Evolutionary conservation across 108 stramenopile species (phyloP).

Genomic region (Cyclotella distinguenda): DNA sequence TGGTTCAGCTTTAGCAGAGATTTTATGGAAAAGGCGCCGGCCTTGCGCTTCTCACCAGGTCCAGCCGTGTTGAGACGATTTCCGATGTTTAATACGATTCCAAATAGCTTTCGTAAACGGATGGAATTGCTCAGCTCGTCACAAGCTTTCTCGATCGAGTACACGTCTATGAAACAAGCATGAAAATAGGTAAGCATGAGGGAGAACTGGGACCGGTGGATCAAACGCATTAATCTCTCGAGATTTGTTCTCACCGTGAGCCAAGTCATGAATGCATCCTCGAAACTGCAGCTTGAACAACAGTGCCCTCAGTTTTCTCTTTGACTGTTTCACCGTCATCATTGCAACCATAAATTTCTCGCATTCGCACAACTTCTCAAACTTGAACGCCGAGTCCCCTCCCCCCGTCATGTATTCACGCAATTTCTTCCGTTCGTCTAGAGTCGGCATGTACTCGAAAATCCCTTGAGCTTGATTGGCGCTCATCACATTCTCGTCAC

Average conservation of each 20-base stretch:
- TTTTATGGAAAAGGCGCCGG: slow-evolving; percentile 90
- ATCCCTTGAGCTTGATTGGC: slow-evolving; percentile 85
- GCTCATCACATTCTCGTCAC: slow-evolving; percentile 64
- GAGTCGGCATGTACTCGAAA: slow-evolving; percentile 84
- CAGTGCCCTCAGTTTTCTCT: slow-evolving; percentile 77
- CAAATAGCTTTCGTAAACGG: slow-evolving; percentile 83
- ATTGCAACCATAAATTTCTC: slow-evolving; percentile 91
- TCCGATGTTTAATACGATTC: slow-evolving; percentile 88
- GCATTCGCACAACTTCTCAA: slow-evolving; percentile 81
- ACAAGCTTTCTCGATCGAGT: slow-evolving; percentile 75
- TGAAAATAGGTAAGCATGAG: not conserved
- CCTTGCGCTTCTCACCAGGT: slow-evolving; percentile 61
- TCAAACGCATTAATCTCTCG: not conserved
- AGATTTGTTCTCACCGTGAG: slow-evolving; percentile 41
- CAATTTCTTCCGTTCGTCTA: slow-evolving; percentile 70
- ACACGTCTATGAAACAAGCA: slow-evolving; percentile 12
- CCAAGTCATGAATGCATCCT: slow-evolving; percentile 68
- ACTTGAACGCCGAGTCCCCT: slow-evolving; percentile 69
- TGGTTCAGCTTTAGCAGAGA: slow-evolving; percentile 91
- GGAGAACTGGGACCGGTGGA: slow-evolving; percentile 11
- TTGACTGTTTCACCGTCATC: slow-evolving; percentile 89
- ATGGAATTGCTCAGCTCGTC: slow-evolving; percentile 79
- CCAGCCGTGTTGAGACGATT: slow-evolving; percentile 91
- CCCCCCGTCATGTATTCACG: slow-evolving; percentile 72
- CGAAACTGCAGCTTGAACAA: slow-evolving; percentile 88